Percentiles rank a stretch among this genome's conserved stretches.
Conservation (phyloP, 805 yeast genomes). For the Isabelozyma gotoi region DNA sequence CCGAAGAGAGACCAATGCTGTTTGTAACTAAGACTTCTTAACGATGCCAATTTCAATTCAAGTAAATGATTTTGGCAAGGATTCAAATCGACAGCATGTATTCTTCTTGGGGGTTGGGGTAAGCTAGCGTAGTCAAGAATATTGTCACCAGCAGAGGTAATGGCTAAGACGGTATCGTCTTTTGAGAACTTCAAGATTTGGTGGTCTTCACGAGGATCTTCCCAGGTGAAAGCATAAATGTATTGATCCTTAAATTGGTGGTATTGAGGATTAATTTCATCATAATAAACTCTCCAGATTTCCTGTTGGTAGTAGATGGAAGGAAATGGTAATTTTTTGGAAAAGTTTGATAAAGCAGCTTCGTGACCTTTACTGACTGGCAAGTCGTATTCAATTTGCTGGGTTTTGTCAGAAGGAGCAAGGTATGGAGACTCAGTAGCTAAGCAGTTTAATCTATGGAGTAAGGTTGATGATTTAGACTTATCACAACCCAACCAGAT, state of each 20-base stretch:
- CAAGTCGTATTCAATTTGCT: slow-evolving; percentile 5
- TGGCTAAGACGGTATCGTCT: slow-evolving; percentile 74
- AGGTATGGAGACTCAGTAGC: slow-evolving; percentile 83
- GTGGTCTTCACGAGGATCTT: slow-evolving; percentile 81
- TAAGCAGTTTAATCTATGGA: slow-evolving; percentile 68
- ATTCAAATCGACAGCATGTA: slow-evolving; percentile 83
- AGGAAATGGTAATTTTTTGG: slow-evolving; percentile 73
- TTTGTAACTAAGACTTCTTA: slow-evolving; percentile 54
- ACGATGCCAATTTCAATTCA: slow-evolving; percentile 74
- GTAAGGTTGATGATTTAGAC: slow-evolving; percentile 33
- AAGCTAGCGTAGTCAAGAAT: slow-evolving; percentile 70
- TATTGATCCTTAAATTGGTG: slow-evolving; percentile 75
- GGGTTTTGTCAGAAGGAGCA: slow-evolving; percentile 51
- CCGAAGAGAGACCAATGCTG: slow-evolving; percentile 79
- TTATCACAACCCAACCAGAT: slow-evolving; percentile 72
- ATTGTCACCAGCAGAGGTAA: slow-evolving; percentile 87
- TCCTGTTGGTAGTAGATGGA: slow-evolving; percentile 77
- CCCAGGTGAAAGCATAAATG: slow-evolving; percentile 89
- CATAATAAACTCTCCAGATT: slow-evolving; percentile 78
- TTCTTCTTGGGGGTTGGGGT: slow-evolving; percentile 69
- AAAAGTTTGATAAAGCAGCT: slow-evolving; percentile 64
- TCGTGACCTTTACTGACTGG: slow-evolving; percentile 69
- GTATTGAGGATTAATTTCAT: slow-evolving; percentile 65
- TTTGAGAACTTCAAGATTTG: slow-evolving; percentile 58
- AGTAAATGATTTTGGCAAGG: slow-evolving; percentile 81